Percentiles rank a stretch among this genome's conserved stretches.
These are phyloP conservation scores for Scheffersomyces segobiensis DNA, from an alignment of 1,139 yeast species.

Conservation along the genomic window DNA sequence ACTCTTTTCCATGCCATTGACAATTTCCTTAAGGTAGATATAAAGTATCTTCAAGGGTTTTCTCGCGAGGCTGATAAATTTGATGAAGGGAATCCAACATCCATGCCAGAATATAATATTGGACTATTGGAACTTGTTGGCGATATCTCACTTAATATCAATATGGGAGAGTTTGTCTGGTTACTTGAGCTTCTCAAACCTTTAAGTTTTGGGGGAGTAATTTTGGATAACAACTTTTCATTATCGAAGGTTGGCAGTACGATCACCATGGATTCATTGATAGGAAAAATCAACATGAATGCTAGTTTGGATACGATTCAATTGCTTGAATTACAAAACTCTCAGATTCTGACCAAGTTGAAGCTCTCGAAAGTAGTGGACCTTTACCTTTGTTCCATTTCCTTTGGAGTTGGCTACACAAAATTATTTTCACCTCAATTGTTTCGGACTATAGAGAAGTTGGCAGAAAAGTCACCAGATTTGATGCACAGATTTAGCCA, in stretches of 20 bases:
- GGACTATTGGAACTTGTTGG: constrained; percentile 10
- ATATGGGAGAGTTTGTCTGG: constrained; percentile 12
- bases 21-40: constrained; percentile 18
- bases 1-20: background rate
- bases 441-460: constrained; percentile 18
- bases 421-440: constrained; percentile 34
- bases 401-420: constrained; percentile 33
- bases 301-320: constrained; percentile 10
- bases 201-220: constrained; percentile 13
- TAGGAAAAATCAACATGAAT: constrained; percentile 22
- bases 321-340: constrained; percentile 30
- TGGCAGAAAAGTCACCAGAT: constrained; percentile 6
- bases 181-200: constrained; percentile 15
- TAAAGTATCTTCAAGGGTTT: constrained; percentile 10
- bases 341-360: constrained; percentile 26
- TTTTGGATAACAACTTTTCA: constrained; percentile 19
- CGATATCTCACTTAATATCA: constrained; percentile 17
- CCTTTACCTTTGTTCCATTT: constrained; percentile 17
- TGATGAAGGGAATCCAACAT: background rate
- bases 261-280: constrained; percentile 16
- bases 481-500: background rate
- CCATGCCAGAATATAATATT: constrained; percentile 1
- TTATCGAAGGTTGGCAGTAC: constrained; percentile 15
- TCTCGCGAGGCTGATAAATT: background rate
- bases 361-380: constrained; percentile 16